Evolutionary conservation across 345 rosid genomes (phyloP), one percentile per base, ranked within the genome.

Genomic region (Gossypium rotundifolium): DNA sequence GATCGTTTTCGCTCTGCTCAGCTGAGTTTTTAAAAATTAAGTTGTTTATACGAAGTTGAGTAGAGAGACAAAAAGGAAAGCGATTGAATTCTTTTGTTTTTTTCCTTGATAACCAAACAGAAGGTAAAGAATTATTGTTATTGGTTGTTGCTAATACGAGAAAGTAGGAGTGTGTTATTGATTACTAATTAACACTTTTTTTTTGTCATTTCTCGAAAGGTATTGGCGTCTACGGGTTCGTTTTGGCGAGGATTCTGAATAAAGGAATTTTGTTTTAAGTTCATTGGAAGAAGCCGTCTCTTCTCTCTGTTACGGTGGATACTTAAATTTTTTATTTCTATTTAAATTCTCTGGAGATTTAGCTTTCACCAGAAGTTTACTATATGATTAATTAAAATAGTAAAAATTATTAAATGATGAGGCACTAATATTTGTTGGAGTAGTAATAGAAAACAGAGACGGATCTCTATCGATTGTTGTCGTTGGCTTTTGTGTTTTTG

Each of bases 201-300:
- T 51, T 33, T 5, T 1, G 40, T 51, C 55, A 51, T 51, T 55
- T 55, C 23, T 55, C 25, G 12, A 55, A 83, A 88, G 81, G 85
- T 79, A 83, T 55, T 55, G 60, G 13, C 27, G 60, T 20, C 60
- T 18, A 55, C 60, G 12, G 80, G 84, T 79, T 84, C 88, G 81
- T 74, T 85, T 85, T 80, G 96, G 96, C 87, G 91, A 91, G 94
- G 85, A 89, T 89, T 89, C 89, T 85, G 90, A 79, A 77, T 77
- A 78, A 77, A 83, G 85, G 88, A 82, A 83, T 79, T 83, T 82
- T 81, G 84, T 83, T 84, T 84, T 88, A 83, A 78, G 81, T 85
- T 78, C 81, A 75, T 79, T 77, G 79, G 88, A 80, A 74, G 87
- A 83, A 82, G 86, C 86, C 62, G 65, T 72, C 81, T 80, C 79